phyloP scores from a whole-genome alignment of 352 stramenopile genomes.

The Phytophthora constricta region DNA sequence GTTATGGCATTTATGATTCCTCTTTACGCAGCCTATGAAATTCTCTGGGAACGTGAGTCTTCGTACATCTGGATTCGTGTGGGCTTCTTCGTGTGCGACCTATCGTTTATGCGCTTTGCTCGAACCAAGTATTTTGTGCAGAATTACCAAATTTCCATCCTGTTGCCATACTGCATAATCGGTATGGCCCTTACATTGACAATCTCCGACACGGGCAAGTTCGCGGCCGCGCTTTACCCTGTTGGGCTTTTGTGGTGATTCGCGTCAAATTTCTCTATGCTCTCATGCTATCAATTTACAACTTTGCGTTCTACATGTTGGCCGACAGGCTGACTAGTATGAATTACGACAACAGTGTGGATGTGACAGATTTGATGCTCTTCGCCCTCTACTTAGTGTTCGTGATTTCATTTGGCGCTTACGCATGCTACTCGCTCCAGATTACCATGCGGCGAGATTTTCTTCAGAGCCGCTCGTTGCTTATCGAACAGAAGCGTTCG shows the following conservation, averaged over 20 bases:
- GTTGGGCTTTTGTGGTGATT: slow-evolving; percentile 85
- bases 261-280: slow-evolving; percentile 88
- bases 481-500: slow-evolving; percentile 80
- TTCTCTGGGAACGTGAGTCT: slow-evolving; percentile 64
- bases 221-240: slow-evolving; percentile 80
- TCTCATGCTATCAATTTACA: slow-evolving; percentile 76
- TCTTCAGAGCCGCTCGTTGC: slow-evolving; percentile 76
- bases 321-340: slow-evolving; percentile 28
- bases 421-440: slow-evolving; percentile 84
- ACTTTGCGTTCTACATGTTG: slow-evolving; percentile 82
- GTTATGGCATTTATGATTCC: slow-evolving; percentile 76
- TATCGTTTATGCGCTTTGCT: slow-evolving; percentile 75
- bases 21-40: slow-evolving; percentile 75
- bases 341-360: slow-evolving; percentile 39
- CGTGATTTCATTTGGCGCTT: slow-evolving; percentile 74
- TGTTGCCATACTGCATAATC: slow-evolving; percentile 70
- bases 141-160: slow-evolving; percentile 77
- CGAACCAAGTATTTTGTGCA: slow-evolving; percentile 75
- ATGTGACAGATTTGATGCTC: slow-evolving; percentile 63
- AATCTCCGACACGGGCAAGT: slow-evolving; percentile 86
- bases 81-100: slow-evolving; percentile 71
- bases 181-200: slow-evolving; percentile 83
- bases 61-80: slow-evolving; percentile 74
- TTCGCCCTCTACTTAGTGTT: slow-evolving; percentile 82
- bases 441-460: slow-evolving; percentile 87